Conservation (phyloP, 1,284 basidiomycete genomes). For the Heimioporus retisporus region DNA sequence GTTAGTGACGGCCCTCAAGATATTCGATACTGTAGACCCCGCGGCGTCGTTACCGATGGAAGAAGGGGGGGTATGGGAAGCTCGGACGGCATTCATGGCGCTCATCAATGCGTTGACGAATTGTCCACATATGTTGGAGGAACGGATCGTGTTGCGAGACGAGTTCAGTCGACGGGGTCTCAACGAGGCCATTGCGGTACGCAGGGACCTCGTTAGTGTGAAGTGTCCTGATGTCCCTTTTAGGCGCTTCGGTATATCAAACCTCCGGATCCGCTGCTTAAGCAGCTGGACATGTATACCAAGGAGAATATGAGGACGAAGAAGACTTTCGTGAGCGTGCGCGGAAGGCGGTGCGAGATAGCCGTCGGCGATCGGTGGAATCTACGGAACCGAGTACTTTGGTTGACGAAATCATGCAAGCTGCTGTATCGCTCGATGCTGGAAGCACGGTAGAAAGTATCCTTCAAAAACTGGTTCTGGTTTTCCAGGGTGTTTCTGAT, state of each 20-base stretch:
- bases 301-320: constrained; percentile 94
- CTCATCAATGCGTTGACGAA: constrained; percentile 87
- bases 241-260: constrained; percentile 81
- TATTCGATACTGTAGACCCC: constrained; percentile 58
- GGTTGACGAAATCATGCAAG: constrained; percentile 65
- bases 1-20: constrained; percentile 72
- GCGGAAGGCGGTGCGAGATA: constrained; percentile 53
- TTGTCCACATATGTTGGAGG: constrained; percentile 82
- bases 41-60: constrained; percentile 52
- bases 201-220: constrained; percentile 40
- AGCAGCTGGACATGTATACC: constrained; percentile 83
- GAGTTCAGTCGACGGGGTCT: constrained; percentile 86
- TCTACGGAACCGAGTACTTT: constrained; percentile 61
- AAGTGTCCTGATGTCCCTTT: constrained; percentile 1
- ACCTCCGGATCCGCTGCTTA: constrained; percentile 79
- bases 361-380: constrained; percentile 46
- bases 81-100: constrained; percentile 79
- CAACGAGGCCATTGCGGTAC: constrained; percentile 85
- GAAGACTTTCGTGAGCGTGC: constrained; percentile 81
- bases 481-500: constrained; percentile 65
- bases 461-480: constrained; percentile 50
- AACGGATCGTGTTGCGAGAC: constrained; percentile 81
- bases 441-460: constrained; percentile 28
- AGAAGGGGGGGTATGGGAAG: constrained; percentile 85
- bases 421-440: constrained; percentile 56